These are phyloP conservation scores for Nothophaeocryptopus gaeumannii DNA, from an alignment of 2,329 filamentous ascomycete genomes.

Conservation along the genomic window DNA sequence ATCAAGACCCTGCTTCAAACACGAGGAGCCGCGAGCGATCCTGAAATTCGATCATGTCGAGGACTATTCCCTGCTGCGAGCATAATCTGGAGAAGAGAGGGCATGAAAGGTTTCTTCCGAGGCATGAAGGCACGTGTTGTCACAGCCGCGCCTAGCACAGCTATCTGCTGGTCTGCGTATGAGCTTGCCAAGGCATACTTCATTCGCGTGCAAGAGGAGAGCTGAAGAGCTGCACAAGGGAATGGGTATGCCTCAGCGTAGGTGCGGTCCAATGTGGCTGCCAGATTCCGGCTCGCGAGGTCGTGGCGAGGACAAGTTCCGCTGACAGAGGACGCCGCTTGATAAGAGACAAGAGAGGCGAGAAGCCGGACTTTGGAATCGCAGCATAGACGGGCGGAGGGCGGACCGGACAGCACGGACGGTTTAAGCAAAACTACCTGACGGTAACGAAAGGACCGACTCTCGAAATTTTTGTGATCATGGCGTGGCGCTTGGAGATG, in stretches of 20 bases:
- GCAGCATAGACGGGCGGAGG: too few species aligned
- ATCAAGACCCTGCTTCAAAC: constrained; percentile 98
- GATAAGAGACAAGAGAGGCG: too few species aligned
- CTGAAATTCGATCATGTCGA: constrained; percentile 79
- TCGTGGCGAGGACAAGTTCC: too few species aligned
- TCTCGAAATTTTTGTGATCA: too few species aligned
- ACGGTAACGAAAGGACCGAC: too few species aligned
- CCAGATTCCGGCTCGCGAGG: too few species aligned
- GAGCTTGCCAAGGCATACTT: constrained; percentile 69
- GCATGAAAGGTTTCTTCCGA: constrained; percentile 84
- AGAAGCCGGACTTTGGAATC: too few species aligned
- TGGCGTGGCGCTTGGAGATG: too few species aligned
- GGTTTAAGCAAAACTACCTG: too few species aligned
- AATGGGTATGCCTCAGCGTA: background rate
- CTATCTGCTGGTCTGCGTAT: constrained; percentile 92
- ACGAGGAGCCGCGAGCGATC: constrained; percentile 75
- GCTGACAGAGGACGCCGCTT: too few species aligned
- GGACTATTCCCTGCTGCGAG: constrained; percentile 75
- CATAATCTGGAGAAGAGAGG: constrained; percentile 80
- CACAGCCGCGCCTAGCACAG: constrained; percentile 96
- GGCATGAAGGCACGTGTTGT: constrained; percentile 87
- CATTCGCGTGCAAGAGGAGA: constrained; percentile 43
- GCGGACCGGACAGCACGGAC: too few species aligned
- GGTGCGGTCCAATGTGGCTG: background rate
- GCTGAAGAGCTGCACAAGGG: constrained; percentile 9